Evolutionary conservation across 2,329 filamentous ascomycete genomes (phyloP), one percentile per base, ranked within the genome.

Genomic region (Ambrosiella xylebori): DNA sequence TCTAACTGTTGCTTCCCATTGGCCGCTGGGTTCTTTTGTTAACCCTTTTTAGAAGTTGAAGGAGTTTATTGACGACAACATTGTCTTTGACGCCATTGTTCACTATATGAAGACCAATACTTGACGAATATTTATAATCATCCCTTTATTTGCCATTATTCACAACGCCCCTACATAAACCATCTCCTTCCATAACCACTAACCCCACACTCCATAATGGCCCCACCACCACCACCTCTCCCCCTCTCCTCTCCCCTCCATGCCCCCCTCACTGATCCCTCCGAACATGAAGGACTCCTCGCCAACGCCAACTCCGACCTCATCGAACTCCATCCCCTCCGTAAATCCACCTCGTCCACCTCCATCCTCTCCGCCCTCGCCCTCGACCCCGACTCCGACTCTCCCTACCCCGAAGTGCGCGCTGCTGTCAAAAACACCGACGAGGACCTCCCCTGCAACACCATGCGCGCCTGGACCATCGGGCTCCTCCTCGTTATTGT

Each of bases 371-470:
- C 50, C 57, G 62, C 57, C 35, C 66, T 66, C 56, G 65, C 65
- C 37, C 66, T 68, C 53, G 68, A 71, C 19, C 60, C 65, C 6
- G 67, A 71, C 37, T 77, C 81, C 60, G 71, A 82, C 65, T 85
- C 81, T 1, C 82, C 81, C 0, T 85, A 85, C 64, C 76, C 81
- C 36, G 81, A 85, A 67, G 81, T 83, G 54, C 73, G 79, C 52
- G 80, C 81, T 39, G 80, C 81, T 7, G 80, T 84, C 2, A 73
- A 73, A 56, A 84, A 84, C 65, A 79, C 78, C 63, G 81, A 85
- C 65, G 77, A 84, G 63, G 76, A 81, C 52, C 65, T 84, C 35
- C 82, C 81, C 0, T 82, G 79, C 69, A 84, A 82, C 65, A 85
- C 82, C 0, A 70, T 84, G 37, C 74, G 81, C 47, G 81, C 80